Conservation (phyloP, 1,284 basidiomycete genomes). For the Vanrija pseudolonga region DNA sequence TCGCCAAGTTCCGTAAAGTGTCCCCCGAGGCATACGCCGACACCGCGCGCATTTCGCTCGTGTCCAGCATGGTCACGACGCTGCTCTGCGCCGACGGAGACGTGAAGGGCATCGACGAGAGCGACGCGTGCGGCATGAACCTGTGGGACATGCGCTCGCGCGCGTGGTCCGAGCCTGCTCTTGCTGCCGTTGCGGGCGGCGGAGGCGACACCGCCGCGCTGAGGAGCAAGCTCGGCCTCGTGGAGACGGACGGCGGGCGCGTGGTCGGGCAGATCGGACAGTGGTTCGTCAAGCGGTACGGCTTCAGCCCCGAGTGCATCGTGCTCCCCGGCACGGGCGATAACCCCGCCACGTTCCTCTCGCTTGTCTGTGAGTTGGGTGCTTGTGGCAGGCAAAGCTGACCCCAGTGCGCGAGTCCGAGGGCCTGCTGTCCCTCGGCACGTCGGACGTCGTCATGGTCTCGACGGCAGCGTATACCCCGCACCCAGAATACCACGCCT, state of each 20-base stretch:
- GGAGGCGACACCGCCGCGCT: constrained; percentile 61
- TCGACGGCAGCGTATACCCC: constrained; percentile 55
- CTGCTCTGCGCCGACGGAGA: constrained; percentile 58
- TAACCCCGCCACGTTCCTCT: constrained; percentile 82
- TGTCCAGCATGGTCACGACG: constrained; percentile 79
- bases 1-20: constrained; percentile 64
- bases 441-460: constrained; percentile 81
- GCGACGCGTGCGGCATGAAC: constrained; percentile 88
- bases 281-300: constrained; percentile 75
- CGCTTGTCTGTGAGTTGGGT: constrained; percentile 54
- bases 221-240: constrained; percentile 64
- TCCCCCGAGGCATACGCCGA: constrained; percentile 61
- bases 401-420: constrained; percentile 61
- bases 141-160: constrained; percentile 65
- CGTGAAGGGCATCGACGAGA: constrained; percentile 49
- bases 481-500: constrained; percentile 52
- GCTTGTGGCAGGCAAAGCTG: background rate
- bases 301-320: constrained; percentile 69
- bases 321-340: constrained; percentile 87
- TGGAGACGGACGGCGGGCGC: constrained; percentile 70
- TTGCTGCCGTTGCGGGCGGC: constrained; percentile 51
- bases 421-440: constrained; percentile 84
- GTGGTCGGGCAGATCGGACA: constrained; percentile 61
- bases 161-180: constrained; percentile 64
- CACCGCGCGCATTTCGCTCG: constrained; percentile 71